phyloP scores from a whole-genome alignment of 2,329 filamentous ascomycete genomes.

The Hortaea sp. region DNA sequence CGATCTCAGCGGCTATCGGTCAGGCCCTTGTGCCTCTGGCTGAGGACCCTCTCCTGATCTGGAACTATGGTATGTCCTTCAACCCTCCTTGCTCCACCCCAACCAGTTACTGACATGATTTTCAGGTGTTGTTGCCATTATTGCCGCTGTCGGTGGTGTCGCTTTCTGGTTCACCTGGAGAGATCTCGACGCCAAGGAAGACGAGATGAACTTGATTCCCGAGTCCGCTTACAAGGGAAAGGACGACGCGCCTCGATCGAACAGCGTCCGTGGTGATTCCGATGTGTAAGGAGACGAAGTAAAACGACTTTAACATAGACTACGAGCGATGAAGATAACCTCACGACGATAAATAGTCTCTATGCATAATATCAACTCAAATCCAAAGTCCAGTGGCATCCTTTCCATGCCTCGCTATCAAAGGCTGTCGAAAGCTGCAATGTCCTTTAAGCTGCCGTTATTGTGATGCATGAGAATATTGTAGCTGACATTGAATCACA shows the following conservation, averaged over 20 bases:
- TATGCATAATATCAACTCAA: too few relatives aligned
- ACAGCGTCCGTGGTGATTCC: not conserved
- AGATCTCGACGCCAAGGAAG: conserved; percentile 57
- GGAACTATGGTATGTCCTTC: not conserved
- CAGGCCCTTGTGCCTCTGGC: not conserved
- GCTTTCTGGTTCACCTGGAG: conserved; percentile 61
- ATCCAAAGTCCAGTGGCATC: too few relatives aligned
- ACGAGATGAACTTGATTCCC: conserved; percentile 54
- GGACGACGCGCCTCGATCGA: not conserved
- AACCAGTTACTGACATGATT: not conserved
- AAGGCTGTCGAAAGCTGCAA: too few relatives aligned
- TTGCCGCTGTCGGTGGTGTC: conserved; percentile 52
- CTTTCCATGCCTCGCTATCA: too few relatives aligned
- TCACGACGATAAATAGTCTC: too few relatives aligned
- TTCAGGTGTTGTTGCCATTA: conserved; percentile 40
- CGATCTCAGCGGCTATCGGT: not conserved
- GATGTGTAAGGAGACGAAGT: too few relatives aligned
- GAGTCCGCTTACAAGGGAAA: conserved; percentile 11
- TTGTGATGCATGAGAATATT: too few relatives aligned
- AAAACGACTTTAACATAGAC: too few relatives aligned
- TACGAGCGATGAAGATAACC: too few relatives aligned
- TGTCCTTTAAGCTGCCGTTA: too few relatives aligned
- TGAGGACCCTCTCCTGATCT: not conserved
- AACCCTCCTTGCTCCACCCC: too few relatives aligned
- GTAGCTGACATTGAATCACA: too few relatives aligned